Evolutionary conservation across 306 rosid genomes (phyloP), one percentile per base, ranked within the genome.

Genomic region (Sphenostylis stenocarpa): DNA sequence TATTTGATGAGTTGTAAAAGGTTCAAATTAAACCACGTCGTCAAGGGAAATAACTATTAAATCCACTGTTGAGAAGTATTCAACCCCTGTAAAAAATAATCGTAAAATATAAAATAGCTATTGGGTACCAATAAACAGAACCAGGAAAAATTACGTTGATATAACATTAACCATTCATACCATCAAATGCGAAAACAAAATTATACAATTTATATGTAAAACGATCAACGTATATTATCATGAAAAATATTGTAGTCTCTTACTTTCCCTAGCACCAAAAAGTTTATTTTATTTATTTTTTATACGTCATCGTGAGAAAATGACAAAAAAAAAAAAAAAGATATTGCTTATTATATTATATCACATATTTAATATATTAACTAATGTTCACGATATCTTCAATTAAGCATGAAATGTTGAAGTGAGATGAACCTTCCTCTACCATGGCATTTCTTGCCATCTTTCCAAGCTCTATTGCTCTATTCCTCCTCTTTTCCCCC

Each of bases 361-460:
- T n/a, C n/a, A n/a, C 33, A 4, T 12, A 6, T 57, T 57, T 24
- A 19, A n/a, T 12, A 63, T 20, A 43, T 23, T 12, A 41, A 23
- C 6, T 57, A 28, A 14, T 58, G 39, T 45, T 67, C 57, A 45
- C 28, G 16, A 24, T 44, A 24, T 26, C 73, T 44, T 67, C 13
- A 45, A 44, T 26, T 67, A 44, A 67, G 73, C 73, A 24, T 24
- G 57, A 67, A 67, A 67, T 15, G 57, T 67, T 67, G 57, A 26
- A 67, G 57, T 67, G 73, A 8, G 57, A 67, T 8, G 57, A 67
- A 44, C 73, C 57, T 44, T 45, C 73, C 73, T 67, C 26, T 26
- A 34, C 44, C 8, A 61, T 17, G 24, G 57, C 41, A 24, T 14
- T 26, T 67, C 73, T 67, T 67, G 73, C 57, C 47, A 34, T 33